These are phyloP conservation scores for Amaranthus cruentus DNA, from an alignment of 148 eudicot genomes.

Conservation along the genomic window DNA sequence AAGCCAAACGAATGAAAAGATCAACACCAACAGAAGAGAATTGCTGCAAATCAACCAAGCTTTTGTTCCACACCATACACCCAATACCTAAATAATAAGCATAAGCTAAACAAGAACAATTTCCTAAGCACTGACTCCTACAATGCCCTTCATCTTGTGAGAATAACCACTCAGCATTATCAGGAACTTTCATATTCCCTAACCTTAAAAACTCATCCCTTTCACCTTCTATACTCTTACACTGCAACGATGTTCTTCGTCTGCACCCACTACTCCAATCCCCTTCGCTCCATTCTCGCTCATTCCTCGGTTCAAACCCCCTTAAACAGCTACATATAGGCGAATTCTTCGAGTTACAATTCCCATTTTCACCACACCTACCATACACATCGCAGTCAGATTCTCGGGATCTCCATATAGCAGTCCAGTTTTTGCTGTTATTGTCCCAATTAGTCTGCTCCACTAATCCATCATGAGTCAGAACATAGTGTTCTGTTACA, in stretches of 20 bases:
- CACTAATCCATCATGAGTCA: slow-evolving; percentile 24
- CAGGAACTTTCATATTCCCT: slow-evolving; percentile 39
- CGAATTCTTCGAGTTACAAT: slow-evolving; percentile 32
- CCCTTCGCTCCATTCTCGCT: slow-evolving; percentile 39
- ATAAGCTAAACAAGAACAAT: slow-evolving; percentile 51
- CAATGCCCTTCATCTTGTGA: slow-evolving; percentile 31
- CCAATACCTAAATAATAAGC: slow-evolving; percentile 35
- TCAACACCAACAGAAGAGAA: slow-evolving; percentile 22
- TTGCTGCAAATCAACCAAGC: slow-evolving; percentile 35
- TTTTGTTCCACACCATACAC: slow-evolving; percentile 42
- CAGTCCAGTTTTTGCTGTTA: slow-evolving; percentile 20
- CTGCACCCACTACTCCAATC: slow-evolving; percentile 50
- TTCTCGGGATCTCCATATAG: slow-evolving; percentile 8
- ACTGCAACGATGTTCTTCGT: slow-evolving; percentile 31
- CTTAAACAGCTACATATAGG: slow-evolving; percentile 47
- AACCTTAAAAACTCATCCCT: slow-evolving; percentile 34
- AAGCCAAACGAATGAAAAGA: slow-evolving; percentile 8
- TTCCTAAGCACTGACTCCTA: slow-evolving; percentile 22
- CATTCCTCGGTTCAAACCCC: slow-evolving; percentile 42
- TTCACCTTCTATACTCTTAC: slow-evolving; percentile 21
- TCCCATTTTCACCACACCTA: slow-evolving; percentile 54
- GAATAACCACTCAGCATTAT: slow-evolving; percentile 11
- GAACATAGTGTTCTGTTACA: background rate
- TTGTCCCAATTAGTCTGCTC: slow-evolving; percentile 15
- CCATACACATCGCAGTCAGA: slow-evolving; percentile 43